phyloP scores from a whole-genome alignment of 768 basidiomycete species.

The Russula emetica region DNA sequence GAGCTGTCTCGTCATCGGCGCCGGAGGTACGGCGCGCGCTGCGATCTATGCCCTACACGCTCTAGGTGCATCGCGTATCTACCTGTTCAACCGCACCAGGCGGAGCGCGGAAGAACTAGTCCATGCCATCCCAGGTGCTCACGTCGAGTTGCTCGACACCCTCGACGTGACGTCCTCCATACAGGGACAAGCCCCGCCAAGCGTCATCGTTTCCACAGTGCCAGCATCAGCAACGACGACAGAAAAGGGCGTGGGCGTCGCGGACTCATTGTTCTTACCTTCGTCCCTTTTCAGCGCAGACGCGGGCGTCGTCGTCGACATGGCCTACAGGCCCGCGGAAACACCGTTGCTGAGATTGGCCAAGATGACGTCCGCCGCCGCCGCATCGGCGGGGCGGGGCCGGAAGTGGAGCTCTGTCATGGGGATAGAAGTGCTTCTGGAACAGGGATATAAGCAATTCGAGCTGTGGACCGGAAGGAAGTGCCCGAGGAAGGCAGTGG shows the following conservation, averaged over 20 bases:
- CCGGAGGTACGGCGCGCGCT: slow-evolving; percentile 91
- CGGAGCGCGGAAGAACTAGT: slow-evolving; percentile 69
- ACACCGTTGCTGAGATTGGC: slow-evolving; percentile 79
- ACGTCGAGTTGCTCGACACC: slow-evolving; percentile 55
- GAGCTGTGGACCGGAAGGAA: slow-evolving; percentile 71
- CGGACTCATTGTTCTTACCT: slow-evolving; percentile 49
- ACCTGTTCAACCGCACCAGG: slow-evolving; percentile 82
- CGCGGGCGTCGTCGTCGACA: slow-evolving; percentile 82
- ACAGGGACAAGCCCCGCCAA: slow-evolving; percentile 46
- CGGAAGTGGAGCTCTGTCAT: slow-evolving; percentile 65
- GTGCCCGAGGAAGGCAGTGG: slow-evolving; percentile 50
- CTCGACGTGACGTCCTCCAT: slow-evolving; percentile 54
- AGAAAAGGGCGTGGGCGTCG: slow-evolving; percentile 26
- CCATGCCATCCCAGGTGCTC: slow-evolving; percentile 58
- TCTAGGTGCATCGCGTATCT: slow-evolving; percentile 65
- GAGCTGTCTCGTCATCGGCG: slow-evolving; percentile 83
- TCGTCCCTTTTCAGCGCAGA: slow-evolving; percentile 49
- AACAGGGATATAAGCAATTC: slow-evolving; percentile 87
- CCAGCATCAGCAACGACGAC: slow-evolving; percentile 62
- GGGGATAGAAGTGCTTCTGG: slow-evolving; percentile 80
- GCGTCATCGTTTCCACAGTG: slow-evolving; percentile 84
- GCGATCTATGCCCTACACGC: slow-evolving; percentile 84
- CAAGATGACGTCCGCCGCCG: slow-evolving; percentile 39
- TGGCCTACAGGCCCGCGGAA: slow-evolving; percentile 88
- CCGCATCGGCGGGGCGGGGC: slow-evolving; percentile 30